A percentile compares a stretch with the other conserved stretches of the same genome.
These are phyloP conservation scores for Thymus quinquecostatus DNA, from an alignment of 257 asterid genomes.

Conservation along the genomic window DNA sequence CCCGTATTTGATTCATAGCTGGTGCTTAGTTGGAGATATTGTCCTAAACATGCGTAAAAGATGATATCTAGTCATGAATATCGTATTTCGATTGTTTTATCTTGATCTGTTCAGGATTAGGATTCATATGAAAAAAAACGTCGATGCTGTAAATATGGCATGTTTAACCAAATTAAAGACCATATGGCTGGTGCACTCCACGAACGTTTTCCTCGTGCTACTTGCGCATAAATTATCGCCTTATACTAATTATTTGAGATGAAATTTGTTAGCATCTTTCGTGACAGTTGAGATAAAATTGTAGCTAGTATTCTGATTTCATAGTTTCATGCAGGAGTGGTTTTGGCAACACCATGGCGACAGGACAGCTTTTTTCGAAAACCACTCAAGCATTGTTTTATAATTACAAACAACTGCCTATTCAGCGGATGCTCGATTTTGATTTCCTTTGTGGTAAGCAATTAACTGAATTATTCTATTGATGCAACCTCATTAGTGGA, in stretches of 20 bases:
- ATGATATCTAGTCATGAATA: constrained; percentile 5
- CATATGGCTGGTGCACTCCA: neutral
- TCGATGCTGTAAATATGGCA: neutral
- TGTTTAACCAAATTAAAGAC: constrained; percentile 22
- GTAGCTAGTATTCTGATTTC: constrained; percentile 30
- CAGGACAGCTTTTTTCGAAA: constrained; percentile 91
- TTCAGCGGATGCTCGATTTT: constrained; percentile 99
- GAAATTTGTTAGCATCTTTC: constrained; percentile 11
- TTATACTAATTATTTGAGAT: neutral
- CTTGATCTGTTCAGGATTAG: constrained; percentile 17
- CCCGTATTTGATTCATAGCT: constrained; percentile 2
- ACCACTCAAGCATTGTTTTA: constrained; percentile 91
- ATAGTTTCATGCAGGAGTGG: constrained; percentile 43
- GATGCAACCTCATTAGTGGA: constrained; percentile 6
- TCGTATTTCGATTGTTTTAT: neutral
- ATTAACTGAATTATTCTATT: constrained; percentile 23
- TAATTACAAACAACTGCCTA: constrained; percentile 93
- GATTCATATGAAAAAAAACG: constrained; percentile 6
- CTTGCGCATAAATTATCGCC: neutral
- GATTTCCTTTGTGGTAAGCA: constrained; percentile 92
- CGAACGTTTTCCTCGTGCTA: constrained; percentile 1
- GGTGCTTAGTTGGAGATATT: constrained; percentile 4
- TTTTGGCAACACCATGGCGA: constrained; percentile 65
- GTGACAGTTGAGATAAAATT: neutral
- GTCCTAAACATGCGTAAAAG: neutral